phyloP scores from a whole-genome alignment of 169 alveolate genomes.

The Cryptosporidium viatorum region DNA sequence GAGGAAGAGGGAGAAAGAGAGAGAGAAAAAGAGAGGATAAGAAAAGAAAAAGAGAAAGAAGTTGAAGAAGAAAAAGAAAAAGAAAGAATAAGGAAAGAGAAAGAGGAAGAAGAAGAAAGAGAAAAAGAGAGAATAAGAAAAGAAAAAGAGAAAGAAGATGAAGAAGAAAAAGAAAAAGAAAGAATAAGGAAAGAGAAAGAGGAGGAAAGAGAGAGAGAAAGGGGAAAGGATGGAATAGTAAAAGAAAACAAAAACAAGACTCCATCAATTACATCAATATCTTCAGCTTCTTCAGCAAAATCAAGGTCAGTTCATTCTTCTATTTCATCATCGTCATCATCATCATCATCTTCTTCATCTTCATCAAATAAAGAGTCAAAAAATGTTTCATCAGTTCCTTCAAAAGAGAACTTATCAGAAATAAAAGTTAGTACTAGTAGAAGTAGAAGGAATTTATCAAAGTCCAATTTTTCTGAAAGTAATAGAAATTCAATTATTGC shows the following conservation, averaged over 20 bases:
- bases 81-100: not conserved
- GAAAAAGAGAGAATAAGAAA: not conserved
- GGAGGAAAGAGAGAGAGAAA: not conserved
- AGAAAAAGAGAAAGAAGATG: not conserved
- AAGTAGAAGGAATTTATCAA: constrained; percentile 15
- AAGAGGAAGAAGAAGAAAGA: not conserved
- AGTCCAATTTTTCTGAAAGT: not conserved
- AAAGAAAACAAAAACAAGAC: not conserved
- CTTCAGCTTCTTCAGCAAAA: constrained; percentile 10
- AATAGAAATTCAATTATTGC: not conserved
- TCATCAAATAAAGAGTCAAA: not conserved
- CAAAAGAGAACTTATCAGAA: constrained; percentile 12
- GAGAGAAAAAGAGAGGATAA: too few relatives aligned
- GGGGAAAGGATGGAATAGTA: too few relatives aligned
- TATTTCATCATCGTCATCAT: not conserved
- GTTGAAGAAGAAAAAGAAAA: not conserved
- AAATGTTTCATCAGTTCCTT: not conserved
- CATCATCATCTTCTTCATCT: not conserved
- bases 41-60: not conserved
- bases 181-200: not conserved
- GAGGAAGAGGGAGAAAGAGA: not conserved
- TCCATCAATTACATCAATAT: constrained; percentile 11
- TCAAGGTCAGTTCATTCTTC: not conserved
- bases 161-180: not conserved
- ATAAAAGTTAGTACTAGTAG: not conserved